Evolutionary conservation across 1,284 basidiomycete genomes (phyloP), one percentile per base, ranked within the genome.

Genomic region (Phellinidium pouzarii): DNA sequence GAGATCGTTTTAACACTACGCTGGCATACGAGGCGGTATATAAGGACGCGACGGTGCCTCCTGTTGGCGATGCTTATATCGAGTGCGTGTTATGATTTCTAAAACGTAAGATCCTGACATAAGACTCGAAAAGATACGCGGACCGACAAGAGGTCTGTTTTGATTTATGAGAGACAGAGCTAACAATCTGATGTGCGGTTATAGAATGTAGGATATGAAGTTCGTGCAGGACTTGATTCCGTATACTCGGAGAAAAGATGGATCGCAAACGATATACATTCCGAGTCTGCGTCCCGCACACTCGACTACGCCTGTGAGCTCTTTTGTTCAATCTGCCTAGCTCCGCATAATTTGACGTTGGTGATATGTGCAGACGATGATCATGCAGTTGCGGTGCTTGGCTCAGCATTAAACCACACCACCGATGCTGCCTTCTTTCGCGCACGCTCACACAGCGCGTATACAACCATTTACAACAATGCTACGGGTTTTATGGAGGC

Each of bases 401-500:
- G 85, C 0, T 61, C 65, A 0, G 61, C 71, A 1, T 68, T 87
- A 8, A 72, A 73, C 26, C 79, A 82, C 53, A 65, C 74, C 0
- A 57, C 66, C 0, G 74, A 82, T 23, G 71, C 82, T 1, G 66
- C 64, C 0, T 76, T 77, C 61, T 77, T 90, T 54, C 68, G 66
- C 22, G 62, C 75, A 5, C 77, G 88, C 7, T 75, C 86, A 1
- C 70, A 79, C 62, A 68, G 64, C 4, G 76, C 77, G 22, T 74
- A 77, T 0, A 83, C 81, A 63, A 75, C 75, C 1, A 69, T 92
- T n/a, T 92, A 78, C 71, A 91, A 92, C 62, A 61, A 72, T 11
- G 71, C 67, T 0, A 87, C 85, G 0, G 84, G 84, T 1, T 90
- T 91, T 61, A 91, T 92, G 84, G 87, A 91, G 61, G 87, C 87